Evolutionary conservation across 108 stramenopile genomes (phyloP).

Genomic region (Nitzschia sp.): DNA sequence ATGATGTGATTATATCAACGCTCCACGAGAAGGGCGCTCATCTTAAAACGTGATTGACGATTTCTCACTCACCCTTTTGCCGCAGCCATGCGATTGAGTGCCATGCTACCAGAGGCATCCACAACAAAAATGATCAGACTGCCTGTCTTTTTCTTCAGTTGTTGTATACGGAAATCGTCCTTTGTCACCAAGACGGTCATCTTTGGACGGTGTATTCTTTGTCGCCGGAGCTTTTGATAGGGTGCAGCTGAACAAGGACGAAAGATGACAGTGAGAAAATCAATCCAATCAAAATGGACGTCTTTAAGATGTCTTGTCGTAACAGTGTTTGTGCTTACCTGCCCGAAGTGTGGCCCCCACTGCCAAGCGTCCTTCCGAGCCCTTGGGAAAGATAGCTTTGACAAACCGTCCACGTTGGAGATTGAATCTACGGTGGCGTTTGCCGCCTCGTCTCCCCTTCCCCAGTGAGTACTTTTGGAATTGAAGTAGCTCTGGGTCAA

Average conservation of each 20-base stretch:
- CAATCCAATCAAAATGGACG: too few species aligned
- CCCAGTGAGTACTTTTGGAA: neutral
- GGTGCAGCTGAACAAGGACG: too few species aligned
- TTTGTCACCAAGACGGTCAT: neutral
- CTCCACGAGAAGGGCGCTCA: too few species aligned
- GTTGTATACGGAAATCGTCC: slow-evolving; percentile 25
- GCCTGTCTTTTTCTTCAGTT: slow-evolving; percentile 37
- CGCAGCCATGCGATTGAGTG: slow-evolving; percentile 90
- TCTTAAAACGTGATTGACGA: too few species aligned
- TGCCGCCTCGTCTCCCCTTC: neutral
- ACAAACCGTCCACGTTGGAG: neutral
- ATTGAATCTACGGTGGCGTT: neutral
- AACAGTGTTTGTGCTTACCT: too few species aligned
- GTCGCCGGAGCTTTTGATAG: too few species aligned
- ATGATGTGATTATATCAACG: too few species aligned
- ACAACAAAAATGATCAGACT: slow-evolving; percentile 88
- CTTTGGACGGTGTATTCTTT: too few species aligned
- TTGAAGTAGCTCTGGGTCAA: neutral
- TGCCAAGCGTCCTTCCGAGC: neutral
- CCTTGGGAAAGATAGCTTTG: neutral
- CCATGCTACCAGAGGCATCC: slow-evolving; percentile 90
- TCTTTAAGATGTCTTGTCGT: too few species aligned
- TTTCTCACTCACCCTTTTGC: too few species aligned
- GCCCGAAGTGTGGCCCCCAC: neutral
- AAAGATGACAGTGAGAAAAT: too few species aligned